Base-by-base conservation (phyloP, 2,329 filamentous ascomycete species). In the Botrytis porri region DNA sequence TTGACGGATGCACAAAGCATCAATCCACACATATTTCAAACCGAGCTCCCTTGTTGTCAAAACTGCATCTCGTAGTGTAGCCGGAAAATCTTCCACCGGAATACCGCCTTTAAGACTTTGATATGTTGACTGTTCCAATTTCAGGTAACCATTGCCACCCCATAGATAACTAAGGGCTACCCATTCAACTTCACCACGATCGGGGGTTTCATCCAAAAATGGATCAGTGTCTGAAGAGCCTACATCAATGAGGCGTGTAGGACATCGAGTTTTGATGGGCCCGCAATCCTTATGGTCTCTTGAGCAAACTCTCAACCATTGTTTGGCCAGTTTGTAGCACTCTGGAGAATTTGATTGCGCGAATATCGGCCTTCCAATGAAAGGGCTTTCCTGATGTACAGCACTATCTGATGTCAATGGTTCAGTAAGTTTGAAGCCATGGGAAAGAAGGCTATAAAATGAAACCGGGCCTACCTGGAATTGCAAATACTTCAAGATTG, bases 1-100 rank as follows among this genome's bases (percentile, higher is more conserved):
- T 43, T 72, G 71, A 61, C 66, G 35, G 25, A 72, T 72, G 20
- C 71, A 72, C 7, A 72, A 32, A 29, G 71, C 63, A 62, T 72
- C 64, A 32, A 72, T 72, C 71, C 71, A 72, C 29, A 72, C n/a
- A n/a, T 69, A 72, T 20, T 69, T 54, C 12, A 72, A 4, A 18
- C 65, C 54, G 37, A 69, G 54, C 29, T 70, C 54, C 35, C 64
- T 41, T 14, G 57, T 70, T 22, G 60, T 62, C n/a, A 61, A 51
- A 25, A 72, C 29, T 8, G 54, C 71, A 54, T 69, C 71, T 25
- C 65, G 51, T 39, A 72, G 25, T 14, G 71, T 72, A 20, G 54
- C 39, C 16, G 71, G 71, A 35, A 72, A 69, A 18, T 41, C 41
- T 54, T 22, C 54, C 41, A 72, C 37, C 25, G 54, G 41, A 43